phyloP scores from a whole-genome alignment of 371 early-diverging fungal species.

The Thermomucor indicae-seudaticae region DNA sequence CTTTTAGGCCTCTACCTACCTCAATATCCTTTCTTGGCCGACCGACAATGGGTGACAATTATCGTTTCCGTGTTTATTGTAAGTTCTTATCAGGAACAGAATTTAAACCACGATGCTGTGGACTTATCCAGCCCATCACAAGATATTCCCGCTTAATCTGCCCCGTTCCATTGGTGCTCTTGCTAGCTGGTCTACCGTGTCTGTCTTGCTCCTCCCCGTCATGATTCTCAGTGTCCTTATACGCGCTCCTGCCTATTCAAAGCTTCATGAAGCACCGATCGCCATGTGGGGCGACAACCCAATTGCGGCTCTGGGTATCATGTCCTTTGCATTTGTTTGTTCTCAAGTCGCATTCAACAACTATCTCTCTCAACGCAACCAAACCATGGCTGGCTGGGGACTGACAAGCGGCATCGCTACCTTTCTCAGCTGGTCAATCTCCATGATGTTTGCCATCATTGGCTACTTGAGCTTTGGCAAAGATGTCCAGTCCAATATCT shows the following conservation, averaged over 20 bases:
- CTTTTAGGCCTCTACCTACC: constrained; percentile 40
- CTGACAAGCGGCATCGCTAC: constrained; percentile 44
- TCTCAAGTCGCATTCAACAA: constrained; percentile 56
- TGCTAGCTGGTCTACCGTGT: constrained; percentile 49
- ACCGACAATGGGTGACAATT: constrained; percentile 40
- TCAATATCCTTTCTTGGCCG: constrained; percentile 18
- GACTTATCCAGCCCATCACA: no score
- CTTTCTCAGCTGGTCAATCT: constrained; percentile 44
- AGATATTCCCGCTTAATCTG: constrained; percentile 50
- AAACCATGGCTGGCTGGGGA: constrained; percentile 41
- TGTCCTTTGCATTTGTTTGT: constrained; percentile 62
- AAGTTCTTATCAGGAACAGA: constrained; percentile 12
- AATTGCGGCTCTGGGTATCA: constrained; percentile 56
- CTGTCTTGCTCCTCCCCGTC: constrained; percentile 49
- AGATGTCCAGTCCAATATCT: constrained; percentile 53
- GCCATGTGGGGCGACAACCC: constrained; percentile 44
- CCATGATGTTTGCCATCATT: constrained; percentile 55
- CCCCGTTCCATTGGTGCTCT: constrained; percentile 53
- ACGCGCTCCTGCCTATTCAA: constrained; percentile 49
- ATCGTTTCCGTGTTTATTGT: constrained; percentile 42
- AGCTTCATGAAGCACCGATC: constrained; percentile 46
- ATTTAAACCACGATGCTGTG: no score
- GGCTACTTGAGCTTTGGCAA: constrained; percentile 56
- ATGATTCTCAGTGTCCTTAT: constrained; percentile 46
- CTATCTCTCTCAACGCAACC: constrained; percentile 43